These are phyloP conservation scores for Dictyophora rubrovolvata DNA, from an alignment of 768 basidiomycete species.

Conservation along the genomic window DNA sequence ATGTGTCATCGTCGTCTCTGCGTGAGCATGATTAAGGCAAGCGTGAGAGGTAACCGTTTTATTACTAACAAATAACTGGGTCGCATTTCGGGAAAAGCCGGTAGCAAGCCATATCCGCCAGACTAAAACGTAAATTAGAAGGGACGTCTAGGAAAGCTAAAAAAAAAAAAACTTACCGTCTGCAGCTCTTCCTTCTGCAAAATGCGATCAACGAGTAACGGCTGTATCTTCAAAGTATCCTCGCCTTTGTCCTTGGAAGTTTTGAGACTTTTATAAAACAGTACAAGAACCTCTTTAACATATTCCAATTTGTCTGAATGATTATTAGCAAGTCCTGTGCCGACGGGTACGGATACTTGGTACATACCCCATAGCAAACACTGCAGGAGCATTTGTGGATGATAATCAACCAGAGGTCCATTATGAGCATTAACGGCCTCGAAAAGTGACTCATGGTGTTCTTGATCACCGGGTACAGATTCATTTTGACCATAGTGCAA, in stretches of 20 bases:
- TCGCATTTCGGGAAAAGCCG: background rate
- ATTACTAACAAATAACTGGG: background rate
- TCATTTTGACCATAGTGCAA: slow-evolving; percentile 56
- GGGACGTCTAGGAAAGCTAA: background rate
- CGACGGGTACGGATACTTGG: background rate
- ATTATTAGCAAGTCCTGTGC: background rate
- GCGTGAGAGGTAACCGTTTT: too few relatives aligned
- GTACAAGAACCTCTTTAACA: slow-evolving; percentile 72
- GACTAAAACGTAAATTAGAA: background rate
- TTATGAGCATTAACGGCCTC: slow-evolving; percentile 75
- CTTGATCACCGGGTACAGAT: slow-evolving; percentile 13
- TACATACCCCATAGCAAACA: slow-evolving; percentile 83
- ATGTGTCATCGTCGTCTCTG: slow-evolving; percentile 35
- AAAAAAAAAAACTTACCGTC: slow-evolving; percentile 8
- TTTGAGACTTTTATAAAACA: slow-evolving; percentile 42
- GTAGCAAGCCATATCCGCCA: background rate
- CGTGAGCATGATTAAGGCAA: background rate
- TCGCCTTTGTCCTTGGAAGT: slow-evolving; percentile 20
- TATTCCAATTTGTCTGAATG: slow-evolving; percentile 67
- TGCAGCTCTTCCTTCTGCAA: slow-evolving; percentile 29
- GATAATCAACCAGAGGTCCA: slow-evolving; percentile 83
- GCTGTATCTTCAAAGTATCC: slow-evolving; percentile 26
- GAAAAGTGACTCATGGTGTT: slow-evolving; percentile 47
- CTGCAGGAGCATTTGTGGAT: slow-evolving; percentile 88
- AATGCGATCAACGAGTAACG: slow-evolving; percentile 50